These are phyloP conservation scores for Microascus cirrosus DNA, from an alignment of 2,329 filamentous ascomycete species.

Conservation along the genomic window DNA sequence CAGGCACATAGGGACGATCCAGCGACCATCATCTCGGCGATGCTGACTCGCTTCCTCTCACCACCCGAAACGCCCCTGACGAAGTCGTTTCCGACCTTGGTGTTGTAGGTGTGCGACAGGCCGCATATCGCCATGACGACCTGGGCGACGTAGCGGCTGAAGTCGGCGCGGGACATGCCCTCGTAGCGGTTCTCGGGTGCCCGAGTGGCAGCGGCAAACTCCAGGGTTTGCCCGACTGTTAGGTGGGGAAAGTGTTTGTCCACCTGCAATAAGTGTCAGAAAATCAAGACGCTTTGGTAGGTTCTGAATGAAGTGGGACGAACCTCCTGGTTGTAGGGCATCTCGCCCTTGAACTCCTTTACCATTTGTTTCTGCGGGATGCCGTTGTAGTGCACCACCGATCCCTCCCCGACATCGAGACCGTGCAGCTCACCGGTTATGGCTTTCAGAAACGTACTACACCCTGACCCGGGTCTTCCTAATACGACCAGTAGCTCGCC, in stretches of 20 bases:
- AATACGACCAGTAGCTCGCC: slow-evolving; percentile 62
- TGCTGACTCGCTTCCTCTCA: slow-evolving; percentile 69
- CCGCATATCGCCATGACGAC: slow-evolving; percentile 63
- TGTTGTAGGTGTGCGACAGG: slow-evolving; percentile 59
- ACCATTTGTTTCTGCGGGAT: slow-evolving; percentile 40
- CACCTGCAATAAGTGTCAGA: slow-evolving; percentile 15
- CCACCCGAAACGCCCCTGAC: slow-evolving; percentile 62
- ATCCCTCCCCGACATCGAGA: slow-evolving; percentile 35
- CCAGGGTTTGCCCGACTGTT: slow-evolving; percentile 61
- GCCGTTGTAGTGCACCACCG: slow-evolving; percentile 52
- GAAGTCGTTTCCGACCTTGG: slow-evolving; percentile 65
- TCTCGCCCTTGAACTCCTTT: slow-evolving; percentile 51
- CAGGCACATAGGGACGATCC: slow-evolving; percentile 45
- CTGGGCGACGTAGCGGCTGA: slow-evolving; percentile 49
- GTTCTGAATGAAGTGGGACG: background rate
- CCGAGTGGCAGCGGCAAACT: slow-evolving; percentile 59
- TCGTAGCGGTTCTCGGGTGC: slow-evolving; percentile 55
- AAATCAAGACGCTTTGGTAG: background rate
- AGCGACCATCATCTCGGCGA: slow-evolving; percentile 66
- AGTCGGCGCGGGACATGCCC: slow-evolving; percentile 49
- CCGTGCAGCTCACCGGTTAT: slow-evolving; percentile 50
- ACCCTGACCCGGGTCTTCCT: slow-evolving; percentile 54
- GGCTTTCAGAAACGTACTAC: slow-evolving; percentile 52
- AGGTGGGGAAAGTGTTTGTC: slow-evolving; percentile 71
- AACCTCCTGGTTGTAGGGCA: slow-evolving; percentile 66